Conservation (phyloP, 2,329 filamentous ascomycete genomes). For the Xylaria arbuscula region DNA sequence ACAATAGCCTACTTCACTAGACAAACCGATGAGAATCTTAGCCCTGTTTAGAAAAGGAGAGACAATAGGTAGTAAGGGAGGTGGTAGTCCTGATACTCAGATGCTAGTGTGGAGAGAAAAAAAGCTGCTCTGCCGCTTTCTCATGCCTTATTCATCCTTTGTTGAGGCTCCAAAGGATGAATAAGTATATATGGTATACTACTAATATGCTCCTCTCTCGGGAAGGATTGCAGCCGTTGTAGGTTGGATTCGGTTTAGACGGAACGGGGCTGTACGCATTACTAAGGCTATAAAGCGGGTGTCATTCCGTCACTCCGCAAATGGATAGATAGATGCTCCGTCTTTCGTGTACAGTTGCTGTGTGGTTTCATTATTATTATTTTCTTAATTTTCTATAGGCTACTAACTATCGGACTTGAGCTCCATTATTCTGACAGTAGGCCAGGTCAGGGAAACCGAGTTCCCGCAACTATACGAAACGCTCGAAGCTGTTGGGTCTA, state of each 20-base stretch:
- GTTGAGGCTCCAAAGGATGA: too few species aligned
- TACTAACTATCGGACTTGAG: conserved; percentile 7
- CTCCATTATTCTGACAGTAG: background rate
- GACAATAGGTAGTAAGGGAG: conserved; percentile 1
- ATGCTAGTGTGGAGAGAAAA: conserved; percentile 10
- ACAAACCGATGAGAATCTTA: background rate
- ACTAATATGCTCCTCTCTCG: conserved; percentile 19
- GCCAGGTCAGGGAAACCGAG: background rate
- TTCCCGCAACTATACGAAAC: background rate
- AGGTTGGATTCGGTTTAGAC: conserved; percentile 14
- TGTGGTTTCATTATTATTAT: conserved; percentile 5
- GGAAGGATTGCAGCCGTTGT: conserved; percentile 34
- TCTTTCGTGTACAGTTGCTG: conserved; percentile 6
- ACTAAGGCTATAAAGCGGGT: conserved; percentile 32
- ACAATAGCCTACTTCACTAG: background rate
- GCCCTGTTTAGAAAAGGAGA: background rate
- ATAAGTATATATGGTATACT: conserved; percentile 6
- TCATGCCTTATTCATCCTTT: conserved; percentile 33
- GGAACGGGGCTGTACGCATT: conserved; percentile 28
- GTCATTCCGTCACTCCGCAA: conserved; percentile 23
- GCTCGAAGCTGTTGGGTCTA: conserved; percentile 8
- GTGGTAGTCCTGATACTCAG: background rate
- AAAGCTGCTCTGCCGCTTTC: conserved; percentile 15
- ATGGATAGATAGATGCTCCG: conserved; percentile 21
- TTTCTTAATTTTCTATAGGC: conserved; percentile 11